phyloP scores from a whole-genome alignment of 768 basidiomycete species.

The Serendipita sp. region DNA sequence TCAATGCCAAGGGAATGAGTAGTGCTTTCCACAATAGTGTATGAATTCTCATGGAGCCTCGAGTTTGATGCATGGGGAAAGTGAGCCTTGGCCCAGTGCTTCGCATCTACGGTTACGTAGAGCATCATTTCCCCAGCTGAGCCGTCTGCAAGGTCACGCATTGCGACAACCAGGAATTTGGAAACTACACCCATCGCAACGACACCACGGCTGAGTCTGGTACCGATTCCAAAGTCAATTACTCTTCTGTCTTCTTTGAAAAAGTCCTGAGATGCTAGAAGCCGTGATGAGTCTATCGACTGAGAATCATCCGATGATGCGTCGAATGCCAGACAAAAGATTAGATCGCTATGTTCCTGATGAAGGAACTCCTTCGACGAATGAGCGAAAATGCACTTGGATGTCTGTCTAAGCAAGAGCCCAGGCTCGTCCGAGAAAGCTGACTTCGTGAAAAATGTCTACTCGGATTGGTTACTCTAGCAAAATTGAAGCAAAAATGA shows the following conservation, averaged over 20 bases:
- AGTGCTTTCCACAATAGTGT: constrained; percentile 90
- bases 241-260: constrained; percentile 46
- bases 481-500: background rate
- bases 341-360: constrained; percentile 50
- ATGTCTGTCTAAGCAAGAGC: constrained; percentile 50
- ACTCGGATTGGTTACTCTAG: background rate
- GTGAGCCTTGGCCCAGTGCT: constrained; percentile 70
- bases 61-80: constrained; percentile 84
- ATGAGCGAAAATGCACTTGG: constrained; percentile 79
- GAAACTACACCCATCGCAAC: constrained; percentile 83
- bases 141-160: constrained; percentile 46
- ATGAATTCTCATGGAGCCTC: constrained; percentile 73
- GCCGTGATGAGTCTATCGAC: constrained; percentile 27
- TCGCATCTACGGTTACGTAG: constrained; percentile 73
- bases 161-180: constrained; percentile 81
- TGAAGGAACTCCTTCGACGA: constrained; percentile 70
- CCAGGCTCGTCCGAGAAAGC: constrained; percentile 49
- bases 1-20: constrained; percentile 89
- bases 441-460: constrained; percentile 84
- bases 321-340: constrained; percentile 87
- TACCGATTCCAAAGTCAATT: constrained; percentile 70
- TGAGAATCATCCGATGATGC: constrained; percentile 20
- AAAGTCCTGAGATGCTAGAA: constrained; percentile 77
- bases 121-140: constrained; percentile 59
- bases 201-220: constrained; percentile 74